Evolutionary conservation across 345 rosid genomes (phyloP).

Genomic region (Gynandropsis gynandra): DNA sequence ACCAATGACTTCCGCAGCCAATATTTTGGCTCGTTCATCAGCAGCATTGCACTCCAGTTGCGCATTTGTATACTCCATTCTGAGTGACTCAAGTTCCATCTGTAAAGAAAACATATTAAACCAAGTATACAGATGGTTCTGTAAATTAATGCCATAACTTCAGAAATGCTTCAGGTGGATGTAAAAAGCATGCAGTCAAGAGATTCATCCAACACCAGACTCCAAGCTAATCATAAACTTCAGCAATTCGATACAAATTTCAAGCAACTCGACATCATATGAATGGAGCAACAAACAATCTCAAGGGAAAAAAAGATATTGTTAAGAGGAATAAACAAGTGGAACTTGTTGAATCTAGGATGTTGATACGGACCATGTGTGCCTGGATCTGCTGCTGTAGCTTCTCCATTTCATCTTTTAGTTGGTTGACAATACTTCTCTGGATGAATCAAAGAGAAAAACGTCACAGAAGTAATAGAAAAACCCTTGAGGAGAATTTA

Average conservation of each 20-base stretch:
- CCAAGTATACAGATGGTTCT: conserved; percentile 9
- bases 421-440: conserved; percentile 89
- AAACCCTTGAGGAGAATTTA: not conserved
- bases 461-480: conserved; percentile 8
- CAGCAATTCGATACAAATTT: not conserved
- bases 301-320: conserved; percentile 14
- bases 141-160: conserved; percentile 6
- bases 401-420: conserved; percentile 79
- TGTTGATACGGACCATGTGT: conserved; percentile 53
- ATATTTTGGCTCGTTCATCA: conserved; percentile 82
- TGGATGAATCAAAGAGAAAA: conserved; percentile 29
- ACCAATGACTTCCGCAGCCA: conserved; percentile 95
- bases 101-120: conserved; percentile 27
- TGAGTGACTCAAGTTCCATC: conserved; percentile 81
- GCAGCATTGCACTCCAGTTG: conserved; percentile 84
- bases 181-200: conserved; percentile 10
- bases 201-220: conserved; percentile 11
- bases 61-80: conserved; percentile 62
- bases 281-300: conserved; percentile 2
- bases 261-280: conserved; percentile 7
- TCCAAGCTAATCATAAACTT: not conserved
- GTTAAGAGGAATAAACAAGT: conserved; percentile 3
- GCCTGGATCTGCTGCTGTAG: conserved; percentile 74
- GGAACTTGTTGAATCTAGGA: conserved; percentile 7
- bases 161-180: not conserved